Percentiles rank a stretch among this genome's conserved stretches.
Conservation (phyloP, 2,329 filamentous ascomycete species). For the Pseudogymnoascus sp. region DNA sequence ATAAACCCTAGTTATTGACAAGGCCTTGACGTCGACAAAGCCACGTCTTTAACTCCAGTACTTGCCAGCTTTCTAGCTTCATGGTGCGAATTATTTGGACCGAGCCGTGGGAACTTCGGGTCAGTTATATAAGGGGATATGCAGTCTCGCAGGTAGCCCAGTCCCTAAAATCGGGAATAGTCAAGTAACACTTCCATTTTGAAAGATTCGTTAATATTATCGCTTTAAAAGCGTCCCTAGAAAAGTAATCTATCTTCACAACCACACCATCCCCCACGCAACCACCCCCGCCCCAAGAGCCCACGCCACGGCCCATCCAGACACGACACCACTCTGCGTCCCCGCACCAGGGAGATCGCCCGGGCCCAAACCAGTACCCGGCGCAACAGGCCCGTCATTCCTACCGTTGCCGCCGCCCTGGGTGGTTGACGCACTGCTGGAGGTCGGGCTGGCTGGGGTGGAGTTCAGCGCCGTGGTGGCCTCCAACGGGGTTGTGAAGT, state of each 20-base stretch:
- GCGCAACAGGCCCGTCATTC: background rate
- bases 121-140: too few species aligned
- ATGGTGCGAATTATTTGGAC: too few species aligned
- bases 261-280: slow-evolving; percentile 1
- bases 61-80: too few species aligned
- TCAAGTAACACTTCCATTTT: too few species aligned
- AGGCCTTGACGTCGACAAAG: too few species aligned
- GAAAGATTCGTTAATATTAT: too few species aligned
- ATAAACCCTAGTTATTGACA: background rate
- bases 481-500: background rate
- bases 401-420: background rate
- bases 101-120: too few species aligned
- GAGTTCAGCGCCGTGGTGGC: background rate
- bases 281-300: background rate
- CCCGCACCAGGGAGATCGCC: background rate
- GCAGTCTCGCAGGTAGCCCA: too few species aligned
- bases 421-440: background rate
- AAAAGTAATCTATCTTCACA: background rate
- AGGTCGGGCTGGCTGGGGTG: background rate
- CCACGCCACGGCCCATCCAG: background rate
- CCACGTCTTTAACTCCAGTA: too few species aligned
- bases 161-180: too few species aligned
- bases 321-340: background rate
- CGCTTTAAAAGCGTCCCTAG: too few species aligned
- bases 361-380: background rate